A percentile compares a stretch with the other conserved stretches of the same genome.
Conservation (phyloP, 2,329 filamentous ascomycete genomes). For the Bipolaris oryzae region DNA sequence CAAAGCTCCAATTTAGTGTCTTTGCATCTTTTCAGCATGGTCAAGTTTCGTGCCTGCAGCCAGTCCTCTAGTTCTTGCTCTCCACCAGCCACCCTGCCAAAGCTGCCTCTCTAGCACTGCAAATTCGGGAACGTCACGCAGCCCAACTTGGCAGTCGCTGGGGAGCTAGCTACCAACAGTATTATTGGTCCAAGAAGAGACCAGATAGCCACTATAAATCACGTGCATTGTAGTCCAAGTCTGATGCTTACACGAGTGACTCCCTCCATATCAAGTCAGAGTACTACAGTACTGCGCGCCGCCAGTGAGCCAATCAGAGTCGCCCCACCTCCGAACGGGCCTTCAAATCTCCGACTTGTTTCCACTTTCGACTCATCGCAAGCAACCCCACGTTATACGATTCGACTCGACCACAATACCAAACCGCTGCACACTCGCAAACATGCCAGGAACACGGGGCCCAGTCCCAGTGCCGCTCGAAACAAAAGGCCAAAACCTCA, state of each 20-base stretch:
- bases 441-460: conserved; percentile 55
- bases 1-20: not conserved
- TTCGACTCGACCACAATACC: conserved; percentile 10
- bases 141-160: not conserved
- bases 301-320: conserved; percentile 22
- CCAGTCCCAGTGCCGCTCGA: conserved; percentile 54
- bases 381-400: conserved; percentile 27
- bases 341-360: conserved; percentile 29
- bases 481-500: conserved; percentile 58
- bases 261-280: not conserved
- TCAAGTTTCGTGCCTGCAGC: not conserved
- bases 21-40: not conserved
- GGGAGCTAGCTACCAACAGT: not conserved
- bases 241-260: not conserved
- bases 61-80: not conserved
- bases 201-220: not conserved
- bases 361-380: conserved; percentile 37
- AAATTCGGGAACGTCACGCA: not conserved
- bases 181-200: not conserved
- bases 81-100: too few relatives aligned
- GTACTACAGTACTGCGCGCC: conserved; percentile 5
- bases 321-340: conserved; percentile 27
- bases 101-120: not conserved
- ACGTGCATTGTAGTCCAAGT: not conserved
- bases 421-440: conserved; percentile 23